phyloP scores from a whole-genome alignment of 2,329 filamentous ascomycete species.

The Orbilia ellipsospora region DNA sequence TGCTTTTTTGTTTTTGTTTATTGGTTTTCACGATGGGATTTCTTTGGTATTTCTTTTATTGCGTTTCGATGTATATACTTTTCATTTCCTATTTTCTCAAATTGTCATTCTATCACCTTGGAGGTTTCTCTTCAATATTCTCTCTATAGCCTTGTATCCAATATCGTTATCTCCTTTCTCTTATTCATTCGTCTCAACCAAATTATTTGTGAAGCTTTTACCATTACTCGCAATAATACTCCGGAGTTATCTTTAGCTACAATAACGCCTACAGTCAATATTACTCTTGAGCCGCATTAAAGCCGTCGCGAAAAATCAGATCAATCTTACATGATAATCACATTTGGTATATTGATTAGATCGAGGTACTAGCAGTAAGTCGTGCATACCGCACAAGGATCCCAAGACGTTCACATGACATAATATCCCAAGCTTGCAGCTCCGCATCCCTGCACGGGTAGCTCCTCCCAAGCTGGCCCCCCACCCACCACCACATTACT shows the following conservation, averaged over 20 bases:
- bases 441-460: slow-evolving; percentile 14
- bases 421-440: slow-evolving; percentile 18
- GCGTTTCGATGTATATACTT: slow-evolving; percentile 51
- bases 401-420: slow-evolving; percentile 15
- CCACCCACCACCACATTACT: background rate
- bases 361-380: slow-evolving; percentile 4
- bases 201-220: background rate
- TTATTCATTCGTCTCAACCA: background rate
- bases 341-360: background rate
- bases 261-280: background rate
- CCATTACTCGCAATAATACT: background rate
- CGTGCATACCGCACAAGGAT: slow-evolving; percentile 9
- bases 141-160: slow-evolving; percentile 3
- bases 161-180: slow-evolving; percentile 18
- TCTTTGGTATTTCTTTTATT: slow-evolving; percentile 50
- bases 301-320: background rate
- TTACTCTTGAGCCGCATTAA: background rate
- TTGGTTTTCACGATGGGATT: slow-evolving; percentile 44
- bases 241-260: background rate
- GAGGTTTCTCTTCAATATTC: slow-evolving; percentile 7
- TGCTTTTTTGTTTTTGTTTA: slow-evolving; percentile 45
- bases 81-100: slow-evolving; percentile 38
- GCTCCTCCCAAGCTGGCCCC: background rate
- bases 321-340: too few relatives aligned
- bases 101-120: slow-evolving; percentile 32